phyloP scores from a whole-genome alignment of 441 rosid genomes.

The Raphanus hybrid region DNA sequence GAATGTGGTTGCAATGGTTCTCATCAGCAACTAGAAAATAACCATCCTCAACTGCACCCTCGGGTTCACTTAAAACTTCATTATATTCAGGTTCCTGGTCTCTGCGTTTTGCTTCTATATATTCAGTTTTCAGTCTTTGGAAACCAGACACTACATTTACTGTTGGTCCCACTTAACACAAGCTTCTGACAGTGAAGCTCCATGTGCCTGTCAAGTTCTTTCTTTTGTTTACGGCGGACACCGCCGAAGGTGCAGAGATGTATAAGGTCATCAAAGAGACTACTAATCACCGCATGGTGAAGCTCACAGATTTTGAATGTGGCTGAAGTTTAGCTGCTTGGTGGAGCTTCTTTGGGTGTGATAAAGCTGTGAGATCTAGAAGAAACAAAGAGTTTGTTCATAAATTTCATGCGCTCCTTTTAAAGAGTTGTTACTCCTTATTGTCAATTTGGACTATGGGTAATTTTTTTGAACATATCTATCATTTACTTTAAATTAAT shows the following conservation, averaged over 20 bases:
- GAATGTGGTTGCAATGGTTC: neutral
- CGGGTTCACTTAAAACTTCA: neutral
- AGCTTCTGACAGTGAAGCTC: neutral
- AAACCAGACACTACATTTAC: neutral
- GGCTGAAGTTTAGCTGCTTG: constrained; percentile 81
- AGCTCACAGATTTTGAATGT: too few species aligned
- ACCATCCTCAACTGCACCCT: neutral
- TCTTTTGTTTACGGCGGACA: too few species aligned
- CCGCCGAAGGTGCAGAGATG: too few species aligned
- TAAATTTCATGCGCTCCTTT: constrained; percentile 18
- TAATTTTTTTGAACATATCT: neutral
- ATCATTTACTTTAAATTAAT: neutral
- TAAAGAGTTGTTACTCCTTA: neutral
- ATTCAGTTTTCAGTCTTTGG: neutral
- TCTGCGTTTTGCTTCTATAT: neutral
- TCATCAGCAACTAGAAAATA: neutral
- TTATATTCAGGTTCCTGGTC: neutral
- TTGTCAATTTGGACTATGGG: neutral
- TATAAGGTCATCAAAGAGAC: too few species aligned
- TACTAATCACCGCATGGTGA: too few species aligned
- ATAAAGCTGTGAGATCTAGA: constrained; percentile 95
- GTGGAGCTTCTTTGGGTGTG: constrained; percentile 82
- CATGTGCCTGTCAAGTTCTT: too few species aligned
- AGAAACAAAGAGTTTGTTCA: constrained; percentile 78
- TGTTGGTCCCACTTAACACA: neutral